Base-by-base conservation (phyloP, 441 rosid genomes). In the Mallotus repandus region DNA sequence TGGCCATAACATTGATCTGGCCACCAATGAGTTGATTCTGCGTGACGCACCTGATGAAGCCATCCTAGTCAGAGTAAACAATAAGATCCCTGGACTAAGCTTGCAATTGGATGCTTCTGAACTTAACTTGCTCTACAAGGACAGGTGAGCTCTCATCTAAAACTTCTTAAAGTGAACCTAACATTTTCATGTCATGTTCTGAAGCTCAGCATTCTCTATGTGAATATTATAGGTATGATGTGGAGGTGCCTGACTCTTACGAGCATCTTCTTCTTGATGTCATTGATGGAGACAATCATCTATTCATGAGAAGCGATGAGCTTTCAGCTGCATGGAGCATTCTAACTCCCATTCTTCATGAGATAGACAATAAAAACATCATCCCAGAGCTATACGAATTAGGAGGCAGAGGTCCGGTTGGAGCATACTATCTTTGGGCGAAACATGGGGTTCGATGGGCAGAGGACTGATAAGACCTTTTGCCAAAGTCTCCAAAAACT, bases 191-290 rank as follows among this genome's bases (percentile, higher is more conserved):
- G 49, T 56, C 45, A 6, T 48, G 60, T 14, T 41, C 16, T 8
- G 49, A 6, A 54, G 38, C 11, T 49, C 48, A 2, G 15, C 43
- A 18, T 71, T 29, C 11, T 14, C 57, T 72, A 65, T 50, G 4
- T 75, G 50, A 10, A 74, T 77, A 11, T 45, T 46, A 5, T 58
- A 89, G 96, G 88, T 90, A 93, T 70, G 79, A 80, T 25, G 81
- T 48, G 1, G 97, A 91, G 81, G 84, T 89, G 66, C 98, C 96
- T 14, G 97, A 91, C 76, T 90, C 94, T 38, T 87, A 89, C 9
- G 94, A 91, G 77, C 91, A 87, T 68, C 89, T 90, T 68, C 87
- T 91, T 76, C 96, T 89, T 35, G 97, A 93, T 48, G 97, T 88
- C 55, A 78, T 93, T 16, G 93, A 91, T 54, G 94, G 97, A 29